Evolutionary conservation across 345 rosid genomes (phyloP), one percentile per base, ranked within the genome.

Genomic region (Anacardium occidentale): DNA sequence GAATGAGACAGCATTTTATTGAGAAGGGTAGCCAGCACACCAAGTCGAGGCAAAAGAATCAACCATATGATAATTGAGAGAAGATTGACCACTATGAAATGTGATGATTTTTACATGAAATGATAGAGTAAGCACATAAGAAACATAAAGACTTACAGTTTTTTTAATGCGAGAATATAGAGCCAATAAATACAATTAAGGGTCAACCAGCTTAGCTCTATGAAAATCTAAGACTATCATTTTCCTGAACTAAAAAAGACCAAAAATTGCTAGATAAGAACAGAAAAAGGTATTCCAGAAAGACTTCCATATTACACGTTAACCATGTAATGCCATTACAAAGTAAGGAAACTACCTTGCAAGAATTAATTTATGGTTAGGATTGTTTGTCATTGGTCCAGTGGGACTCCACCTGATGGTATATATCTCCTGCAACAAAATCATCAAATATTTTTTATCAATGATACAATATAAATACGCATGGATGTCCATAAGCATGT

Each of bases 381-480:
- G 92, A 86, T 96, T 96, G 84, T 85, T 96, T 63, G 98, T 96
- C 72, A 91, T 94, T 45, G 83, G 70, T 66, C 98, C 99, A 18
- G 98, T 88, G 52, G 99, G 99, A 73, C 98, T 91, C 99, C 97
- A 96, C 81, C 92, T 89, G 76, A 91, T 86, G 10, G 97, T 88
- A 72, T 92, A 95, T 66, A 91, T 92, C 81, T 92, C 98, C 99
- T 95, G 84, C 67, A 79, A 53, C 64, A 56, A 45, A 25, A 53
- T n/a, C 21, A 69, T 25, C 25, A 18, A 4, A 62, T 26, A 37
- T 32, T 40, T 24, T 29, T n/a, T 48, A 34, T 15, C 22, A 44
- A 50, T 21, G 64, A 68, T 55, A 48, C 11, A 70, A 52, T 47
- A 1, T 24, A 0, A 50, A 18, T 34, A 74, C 14, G 24, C 40